A percentile compares a stretch with the other conserved stretches of the same genome.
Conservation (phyloP, 345 rosid species). For the Streptanthus diversifolius region DNA sequence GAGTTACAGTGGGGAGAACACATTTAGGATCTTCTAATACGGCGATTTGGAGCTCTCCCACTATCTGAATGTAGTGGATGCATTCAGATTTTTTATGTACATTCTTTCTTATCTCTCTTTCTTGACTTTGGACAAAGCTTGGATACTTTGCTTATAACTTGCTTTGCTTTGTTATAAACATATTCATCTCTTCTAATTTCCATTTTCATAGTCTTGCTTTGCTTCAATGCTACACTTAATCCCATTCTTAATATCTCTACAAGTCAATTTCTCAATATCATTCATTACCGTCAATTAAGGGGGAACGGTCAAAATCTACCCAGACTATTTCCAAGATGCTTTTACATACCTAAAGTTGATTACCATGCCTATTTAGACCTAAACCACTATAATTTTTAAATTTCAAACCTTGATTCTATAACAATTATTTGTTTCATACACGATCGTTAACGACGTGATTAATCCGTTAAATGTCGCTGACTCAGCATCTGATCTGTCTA, state of each 20-base stretch:
- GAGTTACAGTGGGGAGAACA: slow-evolving; percentile 64
- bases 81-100: slow-evolving; percentile 1
- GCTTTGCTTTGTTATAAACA: not conserved
- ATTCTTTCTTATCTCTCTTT: slow-evolving; percentile 8
- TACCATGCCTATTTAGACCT: no score
- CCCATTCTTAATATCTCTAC: not conserved
- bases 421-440: no score
- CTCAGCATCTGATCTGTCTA: no score
- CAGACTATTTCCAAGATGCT: no score
- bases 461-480: no score
- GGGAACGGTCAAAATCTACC: no score
- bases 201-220: slow-evolving; percentile 3
- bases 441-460: no score
- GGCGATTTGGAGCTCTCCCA: not conserved
- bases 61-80: slow-evolving; percentile 3
- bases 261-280: not conserved
- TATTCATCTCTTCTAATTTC: not conserved
- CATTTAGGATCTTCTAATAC: slow-evolving; percentile 41
- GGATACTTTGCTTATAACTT: not conserved
- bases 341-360: no score
- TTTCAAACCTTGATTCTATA: no score
- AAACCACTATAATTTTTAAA: no score
- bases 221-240: not conserved
- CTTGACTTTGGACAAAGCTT: not conserved
- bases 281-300: not conserved